Evolutionary conservation across 495 filamentous ascomycete species (phyloP), one percentile per base, ranked within the genome.

Genomic region (Hypoxylon crocopeplum): DNA sequence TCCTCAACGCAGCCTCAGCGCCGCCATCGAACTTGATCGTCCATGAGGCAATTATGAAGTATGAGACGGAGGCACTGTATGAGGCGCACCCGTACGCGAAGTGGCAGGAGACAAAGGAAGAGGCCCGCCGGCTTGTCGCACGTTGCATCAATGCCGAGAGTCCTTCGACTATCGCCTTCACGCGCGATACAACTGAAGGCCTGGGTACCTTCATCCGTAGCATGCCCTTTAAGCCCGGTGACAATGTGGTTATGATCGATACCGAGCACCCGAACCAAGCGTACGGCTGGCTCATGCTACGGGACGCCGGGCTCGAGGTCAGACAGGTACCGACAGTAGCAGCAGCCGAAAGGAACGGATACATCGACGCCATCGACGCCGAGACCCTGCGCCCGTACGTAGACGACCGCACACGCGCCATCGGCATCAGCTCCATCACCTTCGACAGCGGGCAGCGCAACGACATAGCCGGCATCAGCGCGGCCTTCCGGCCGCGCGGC

Each of bases 131-230:
- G 6, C 54, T 67, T 0, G 2, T 63, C n/a, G 64, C 58, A 7
- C 49, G 59, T 1, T 56, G 45, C 33, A 55, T 67, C 29, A 46
- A 59, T 21, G 59, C 64, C 27, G 58, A 67, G 20, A 19, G 10
- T 12, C 33, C 64, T 0, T 25, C 38, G 2, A 44, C 53, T 24
- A 36, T 67, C 42, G 64, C 64, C 7, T 59, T 67, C 40, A 67
- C 64, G 32, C 55, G 54, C 22, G 64, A 67, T 40, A 64, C 64
- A 5, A 67, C 64, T n/a, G 64, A 67, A 36, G 64, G 59, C 21
- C 54, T 59, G 0, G 64, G 64, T 1, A 30, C 33, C 21, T 63
- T 67, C 22, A 59, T 59, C 17, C 48, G 54, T 5, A 47, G 41
- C 16, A 1, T 64, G 46, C 24, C 1, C 13, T 56, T 64, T 24